Evolutionary conservation across 805 yeast genomes (phyloP), one percentile per base, ranked within the genome.

Genomic region (Millerago galiae): DNA sequence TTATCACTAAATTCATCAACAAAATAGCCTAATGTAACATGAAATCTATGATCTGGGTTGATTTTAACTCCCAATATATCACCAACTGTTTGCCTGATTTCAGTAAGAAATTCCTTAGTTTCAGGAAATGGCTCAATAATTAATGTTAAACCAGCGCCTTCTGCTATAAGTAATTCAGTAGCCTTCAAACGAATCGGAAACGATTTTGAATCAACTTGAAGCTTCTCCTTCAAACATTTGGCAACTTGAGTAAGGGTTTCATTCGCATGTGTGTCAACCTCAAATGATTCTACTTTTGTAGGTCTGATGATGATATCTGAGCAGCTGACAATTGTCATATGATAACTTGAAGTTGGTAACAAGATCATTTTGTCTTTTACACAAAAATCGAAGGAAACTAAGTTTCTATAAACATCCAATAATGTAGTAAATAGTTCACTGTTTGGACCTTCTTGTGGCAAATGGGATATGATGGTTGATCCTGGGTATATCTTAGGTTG

Each of bases 341-440:
- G 38, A 16, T 35, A 35, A 26, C 38, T 35, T 25, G 38, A 35
- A 10, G 38, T 25, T 3, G 38, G 38, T n/a, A 35, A 26, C 16
- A 35, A 12, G 8, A 28, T 12, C 14, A 25, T 13, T n/a, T 35
- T 26, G 7, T 14, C 13, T 12, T 33, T 16, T 13, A 33, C 11
- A 13, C 12, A 15, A 15, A 18, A 3, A 12, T 33, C n/a, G 6
- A 16, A 15, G 3, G 24, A 24, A 4, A 33, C 14, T 18, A 33
- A 12, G 5, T 13, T n/a, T 28, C 31, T 13, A 15, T 28, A 28
- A 28, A 28, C 8, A 7, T 28, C 31, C 16, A 28, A n/a, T 10
- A 34, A 6, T 13, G 14, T 21, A 11, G 16, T 12, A 4, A 18
- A 34, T 1, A 34, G 8, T 11, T 21, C 36, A 34, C 24, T 24